These are phyloP conservation scores for Ogataea pilisensis DNA, from an alignment of 805 yeast species.

Conservation along the genomic window DNA sequence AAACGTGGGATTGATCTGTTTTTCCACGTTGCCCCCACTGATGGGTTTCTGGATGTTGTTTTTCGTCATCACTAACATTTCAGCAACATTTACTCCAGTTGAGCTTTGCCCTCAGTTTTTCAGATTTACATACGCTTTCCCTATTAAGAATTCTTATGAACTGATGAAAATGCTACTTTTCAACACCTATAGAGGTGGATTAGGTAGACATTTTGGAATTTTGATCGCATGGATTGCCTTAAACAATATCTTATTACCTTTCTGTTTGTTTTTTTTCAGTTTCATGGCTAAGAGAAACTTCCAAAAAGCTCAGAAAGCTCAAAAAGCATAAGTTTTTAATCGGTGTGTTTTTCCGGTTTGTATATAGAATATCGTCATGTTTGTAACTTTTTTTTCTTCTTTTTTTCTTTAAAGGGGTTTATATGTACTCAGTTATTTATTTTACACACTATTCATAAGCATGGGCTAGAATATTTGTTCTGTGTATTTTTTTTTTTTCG, in stretches of 20 bases:
- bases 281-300: slow-evolving; percentile 27
- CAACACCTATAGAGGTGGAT: slow-evolving; percentile 48
- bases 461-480: too few species aligned
- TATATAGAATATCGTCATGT: too few species aligned
- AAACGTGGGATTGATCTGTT: slow-evolving; percentile 48
- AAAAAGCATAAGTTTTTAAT: neutral
- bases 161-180: slow-evolving; percentile 56
- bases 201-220: slow-evolving; percentile 61
- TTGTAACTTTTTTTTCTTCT: too few species aligned
- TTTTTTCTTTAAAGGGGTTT: too few species aligned
- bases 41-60: slow-evolving; percentile 68
- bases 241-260: slow-evolving; percentile 40
- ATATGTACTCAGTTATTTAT: too few species aligned
- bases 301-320: slow-evolving; percentile 6
- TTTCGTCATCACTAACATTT: slow-evolving; percentile 65
- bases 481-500: too few species aligned
- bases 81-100: slow-evolving; percentile 66
- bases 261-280: slow-evolving; percentile 41
- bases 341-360: too few species aligned
- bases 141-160: slow-evolving; percentile 63
- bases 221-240: slow-evolving; percentile 58
- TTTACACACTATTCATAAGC: too few species aligned
- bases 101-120: slow-evolving; percentile 54
- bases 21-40: slow-evolving; percentile 55
- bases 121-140: slow-evolving; percentile 64